phyloP scores from a whole-genome alignment of 2,329 filamentous ascomycete genomes.

The Pseudonectria buxi region DNA sequence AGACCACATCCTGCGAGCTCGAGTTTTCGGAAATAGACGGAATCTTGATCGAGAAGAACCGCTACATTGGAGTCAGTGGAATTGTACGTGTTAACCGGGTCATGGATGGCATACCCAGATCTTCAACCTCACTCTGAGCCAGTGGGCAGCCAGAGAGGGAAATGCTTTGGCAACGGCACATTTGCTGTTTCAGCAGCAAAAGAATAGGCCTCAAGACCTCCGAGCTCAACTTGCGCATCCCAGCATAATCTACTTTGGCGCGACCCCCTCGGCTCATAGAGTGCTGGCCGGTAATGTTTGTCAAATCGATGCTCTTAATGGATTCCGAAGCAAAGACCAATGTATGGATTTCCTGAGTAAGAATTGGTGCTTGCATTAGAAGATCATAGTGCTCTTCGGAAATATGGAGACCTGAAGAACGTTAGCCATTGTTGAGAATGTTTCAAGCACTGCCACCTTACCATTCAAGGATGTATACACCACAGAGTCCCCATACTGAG shows the following conservation, averaged over 20 bases:
- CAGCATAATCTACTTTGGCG: conserved; percentile 14
- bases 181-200: conserved; percentile 40
- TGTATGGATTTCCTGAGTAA: conserved; percentile 51
- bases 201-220: conserved; percentile 44
- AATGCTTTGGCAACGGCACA: conserved; percentile 45
- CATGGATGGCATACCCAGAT: conserved; percentile 34
- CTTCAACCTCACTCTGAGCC: conserved; percentile 39
- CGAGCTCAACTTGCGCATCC: conserved; percentile 21
- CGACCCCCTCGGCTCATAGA: conserved; percentile 15
- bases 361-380: conserved; percentile 41
- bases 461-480: conserved; percentile 48
- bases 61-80: conserved; percentile 16
- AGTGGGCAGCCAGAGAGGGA: conserved; percentile 44
- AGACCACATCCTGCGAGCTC: conserved; percentile 47
- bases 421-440: conserved; percentile 4
- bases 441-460: conserved; percentile 20
- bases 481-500: conserved; percentile 38
- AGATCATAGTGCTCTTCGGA: conserved; percentile 42
- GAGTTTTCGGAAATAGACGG: conserved; percentile 38
- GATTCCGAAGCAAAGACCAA: conserved; percentile 50
- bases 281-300: conserved; percentile 32
- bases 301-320: conserved; percentile 47
- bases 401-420: conserved; percentile 36
- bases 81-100: neutral
- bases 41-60: conserved; percentile 27